Percentiles rank a stretch among this genome's conserved stretches.
Evolutionary conservation across 164 flowering plant genomes (phyloP).

Genomic region (Magnolia kwangsiensis): DNA sequence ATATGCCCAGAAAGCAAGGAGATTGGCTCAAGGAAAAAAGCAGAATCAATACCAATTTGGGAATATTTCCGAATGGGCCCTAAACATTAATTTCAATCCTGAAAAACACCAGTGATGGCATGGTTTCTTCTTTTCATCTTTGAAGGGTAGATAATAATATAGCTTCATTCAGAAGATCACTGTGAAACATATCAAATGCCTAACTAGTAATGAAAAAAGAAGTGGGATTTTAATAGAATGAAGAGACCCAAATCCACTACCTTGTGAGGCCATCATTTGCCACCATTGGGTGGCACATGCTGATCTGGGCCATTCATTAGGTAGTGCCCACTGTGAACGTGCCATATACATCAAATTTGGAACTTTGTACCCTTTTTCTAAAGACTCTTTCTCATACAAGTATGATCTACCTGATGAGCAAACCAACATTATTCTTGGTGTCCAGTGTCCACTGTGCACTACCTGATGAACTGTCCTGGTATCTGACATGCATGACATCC

Average conservation of each 20-base stretch:
- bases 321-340: neutral
- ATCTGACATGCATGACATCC: neutral
- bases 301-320: neutral
- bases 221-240: too few relatives aligned
- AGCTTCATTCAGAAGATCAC: too few relatives aligned
- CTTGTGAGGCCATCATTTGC: too few relatives aligned
- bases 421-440: neutral
- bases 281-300: too few relatives aligned
- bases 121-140: neutral
- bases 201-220: too few relatives aligned
- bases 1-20: too few relatives aligned
- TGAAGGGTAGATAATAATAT: neutral
- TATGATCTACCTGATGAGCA: neutral
- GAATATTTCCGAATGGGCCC: neutral
- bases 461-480: neutral
- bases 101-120: neutral
- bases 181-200: too few relatives aligned
- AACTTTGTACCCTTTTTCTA: neutral
- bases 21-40: too few relatives aligned
- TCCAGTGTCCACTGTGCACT: neutral
- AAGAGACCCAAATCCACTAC: too few relatives aligned
- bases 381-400: neutral
- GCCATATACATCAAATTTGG: neutral
- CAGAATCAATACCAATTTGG: too few relatives aligned
- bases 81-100: neutral